Evolutionary conservation across 305 asterid species (phyloP).

Genomic region (Fraxinus angustifolia): DNA sequence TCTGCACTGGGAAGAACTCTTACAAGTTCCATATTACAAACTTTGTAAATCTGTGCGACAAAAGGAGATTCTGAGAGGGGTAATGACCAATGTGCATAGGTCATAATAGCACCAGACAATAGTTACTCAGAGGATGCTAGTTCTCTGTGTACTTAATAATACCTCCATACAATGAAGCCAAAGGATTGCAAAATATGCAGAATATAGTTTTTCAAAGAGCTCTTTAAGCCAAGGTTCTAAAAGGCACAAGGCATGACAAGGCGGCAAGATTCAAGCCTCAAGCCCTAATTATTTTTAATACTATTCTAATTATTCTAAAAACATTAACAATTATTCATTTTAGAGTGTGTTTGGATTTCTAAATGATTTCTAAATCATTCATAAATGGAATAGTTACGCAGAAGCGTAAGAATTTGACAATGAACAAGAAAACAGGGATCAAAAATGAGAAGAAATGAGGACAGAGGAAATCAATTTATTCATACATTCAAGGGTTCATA

Average conservation of each 20-base stretch:
- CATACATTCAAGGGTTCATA: background rate
- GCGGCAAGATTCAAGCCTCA: background rate
- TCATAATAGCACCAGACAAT: background rate
- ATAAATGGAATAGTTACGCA: background rate
- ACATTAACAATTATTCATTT: background rate
- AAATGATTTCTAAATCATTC: background rate
- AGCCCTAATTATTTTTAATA: background rate
- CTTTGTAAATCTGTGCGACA: conserved; percentile 67
- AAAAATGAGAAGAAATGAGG: background rate
- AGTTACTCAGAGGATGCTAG: background rate
- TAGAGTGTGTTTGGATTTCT: background rate
- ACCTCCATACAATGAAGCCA: background rate
- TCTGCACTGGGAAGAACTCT: conserved; percentile 95
- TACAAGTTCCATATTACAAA: conserved; percentile 94
- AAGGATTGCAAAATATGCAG: background rate
- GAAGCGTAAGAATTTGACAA: background rate
- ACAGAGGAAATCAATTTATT: background rate
- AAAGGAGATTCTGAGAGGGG: conserved; percentile 13
- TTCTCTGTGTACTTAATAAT: conserved; percentile 7
- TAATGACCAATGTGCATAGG: background rate
- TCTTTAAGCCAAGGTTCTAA: background rate
- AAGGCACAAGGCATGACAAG: background rate
- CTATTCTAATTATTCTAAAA: background rate
- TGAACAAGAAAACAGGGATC: background rate
- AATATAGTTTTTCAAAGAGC: background rate